These are phyloP conservation scores for Scheffersomyces titani DNA, from an alignment of 1,139 yeast genomes.

Conservation along the genomic window DNA sequence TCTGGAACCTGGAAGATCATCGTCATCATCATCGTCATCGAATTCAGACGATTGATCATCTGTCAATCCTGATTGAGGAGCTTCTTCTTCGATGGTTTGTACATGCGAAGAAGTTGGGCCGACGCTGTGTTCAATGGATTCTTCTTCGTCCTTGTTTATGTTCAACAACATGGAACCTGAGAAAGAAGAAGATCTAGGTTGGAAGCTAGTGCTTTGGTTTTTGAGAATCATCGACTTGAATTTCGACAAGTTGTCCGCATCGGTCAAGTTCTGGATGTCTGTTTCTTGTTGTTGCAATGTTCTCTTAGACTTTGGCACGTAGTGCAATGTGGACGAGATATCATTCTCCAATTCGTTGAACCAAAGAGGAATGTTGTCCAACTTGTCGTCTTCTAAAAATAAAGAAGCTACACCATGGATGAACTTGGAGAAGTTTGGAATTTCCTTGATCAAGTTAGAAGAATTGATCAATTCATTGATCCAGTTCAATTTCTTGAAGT, in stretches of 20 bases:
- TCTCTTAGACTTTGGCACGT: conserved; percentile 15
- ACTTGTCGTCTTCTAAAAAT: conserved; percentile 85
- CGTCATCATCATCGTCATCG: conserved; percentile 40
- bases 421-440: conserved; percentile 87
- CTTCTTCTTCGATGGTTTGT: conserved; percentile 15
- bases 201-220: conserved; percentile 29
- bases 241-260: conserved; percentile 48
- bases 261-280: conserved; percentile 64
- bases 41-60: conserved; percentile 40
- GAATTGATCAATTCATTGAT: conserved; percentile 81
- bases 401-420: conserved; percentile 88
- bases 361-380: conserved; percentile 94
- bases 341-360: conserved; percentile 77
- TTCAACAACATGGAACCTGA: conserved; percentile 36
- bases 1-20: conserved; percentile 42
- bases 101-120: conserved; percentile 9
- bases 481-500: conserved; percentile 62
- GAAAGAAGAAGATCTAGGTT: conserved; percentile 43
- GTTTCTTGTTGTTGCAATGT: conserved; percentile 46
- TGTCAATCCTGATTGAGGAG: conserved; percentile 6
- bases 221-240: conserved; percentile 45
- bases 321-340: conserved; percentile 8
- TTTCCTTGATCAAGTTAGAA: conserved; percentile 77
- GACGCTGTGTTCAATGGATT: conserved; percentile 12
- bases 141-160: conserved; percentile 12